Evolutionary conservation across 352 stramenopile species (phyloP).

Genomic region (Pythium rhizo-oryzae): DNA sequence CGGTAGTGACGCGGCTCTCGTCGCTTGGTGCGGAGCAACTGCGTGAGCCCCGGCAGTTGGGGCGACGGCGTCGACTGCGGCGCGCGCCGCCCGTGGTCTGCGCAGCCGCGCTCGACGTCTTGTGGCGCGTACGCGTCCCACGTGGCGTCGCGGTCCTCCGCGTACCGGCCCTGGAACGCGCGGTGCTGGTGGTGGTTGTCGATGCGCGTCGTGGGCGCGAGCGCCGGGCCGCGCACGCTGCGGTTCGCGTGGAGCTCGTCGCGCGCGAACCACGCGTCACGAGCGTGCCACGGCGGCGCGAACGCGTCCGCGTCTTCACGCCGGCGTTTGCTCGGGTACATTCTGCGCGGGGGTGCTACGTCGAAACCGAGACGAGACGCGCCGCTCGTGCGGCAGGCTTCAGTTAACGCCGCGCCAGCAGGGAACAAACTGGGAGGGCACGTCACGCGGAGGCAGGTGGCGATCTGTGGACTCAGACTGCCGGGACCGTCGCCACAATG

Average conservation of each 20-base stretch:
- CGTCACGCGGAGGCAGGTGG: too few species aligned
- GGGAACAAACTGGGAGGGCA: too few species aligned
- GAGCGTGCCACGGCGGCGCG: neutral
- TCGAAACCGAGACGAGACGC: neutral
- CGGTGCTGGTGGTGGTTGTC: neutral
- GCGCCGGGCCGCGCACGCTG: constrained; percentile 1
- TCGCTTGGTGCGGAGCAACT: neutral
- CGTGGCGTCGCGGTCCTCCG: too few species aligned
- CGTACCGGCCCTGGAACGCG: neutral
- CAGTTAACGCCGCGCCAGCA: too few species aligned
- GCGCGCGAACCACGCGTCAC: neutral
- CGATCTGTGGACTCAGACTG: too few species aligned
- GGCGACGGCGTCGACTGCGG: neutral
- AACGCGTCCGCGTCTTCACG: neutral
- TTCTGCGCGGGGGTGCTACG: too few species aligned
- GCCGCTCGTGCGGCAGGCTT: too few species aligned
- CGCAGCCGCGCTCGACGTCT: too few species aligned
- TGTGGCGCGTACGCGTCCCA: too few species aligned
- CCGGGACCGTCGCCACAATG: too few species aligned
- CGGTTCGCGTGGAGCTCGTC: neutral
- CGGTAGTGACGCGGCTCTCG: neutral
- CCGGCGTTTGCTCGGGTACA: constrained; percentile 8
- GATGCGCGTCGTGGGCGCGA: neutral
- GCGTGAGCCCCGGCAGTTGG: constrained; percentile 1
- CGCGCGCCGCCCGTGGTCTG: too few species aligned